Conservation (phyloP, 2,329 filamentous ascomycete genomes). For the Fusarium mexicanum region DNA sequence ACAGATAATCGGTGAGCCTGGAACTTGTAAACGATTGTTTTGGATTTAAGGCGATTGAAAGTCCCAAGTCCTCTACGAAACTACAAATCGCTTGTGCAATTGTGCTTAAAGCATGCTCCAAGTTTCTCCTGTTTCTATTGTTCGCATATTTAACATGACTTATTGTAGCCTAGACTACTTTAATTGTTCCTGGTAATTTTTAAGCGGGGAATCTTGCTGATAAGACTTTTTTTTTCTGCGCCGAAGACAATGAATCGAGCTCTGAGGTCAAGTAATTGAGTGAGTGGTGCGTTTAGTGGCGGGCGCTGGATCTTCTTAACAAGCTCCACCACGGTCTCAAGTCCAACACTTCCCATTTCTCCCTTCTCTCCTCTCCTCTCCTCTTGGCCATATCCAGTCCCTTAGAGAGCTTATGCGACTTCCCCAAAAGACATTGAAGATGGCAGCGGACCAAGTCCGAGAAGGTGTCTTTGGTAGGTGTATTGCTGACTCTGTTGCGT, state of each 20-base stretch:
- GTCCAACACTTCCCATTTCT: slow-evolving; percentile 16
- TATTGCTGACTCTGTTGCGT: slow-evolving; percentile 3
- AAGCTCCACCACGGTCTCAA: slow-evolving; percentile 23
- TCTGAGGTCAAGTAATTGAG: not conserved
- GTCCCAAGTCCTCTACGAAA: not conserved
- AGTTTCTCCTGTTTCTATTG: not conserved
- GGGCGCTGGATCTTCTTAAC: slow-evolving; percentile 23
- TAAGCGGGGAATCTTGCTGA: slow-evolving; percentile 25
- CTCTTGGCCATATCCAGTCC: slow-evolving; percentile 2
- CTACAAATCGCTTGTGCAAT: not conserved
- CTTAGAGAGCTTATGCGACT: slow-evolving; percentile 45
- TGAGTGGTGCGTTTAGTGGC: slow-evolving; percentile 12
- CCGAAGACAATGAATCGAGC: slow-evolving; percentile 1
- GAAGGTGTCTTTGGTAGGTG: slow-evolving; percentile 68
- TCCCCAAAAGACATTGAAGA: slow-evolving; percentile 53
- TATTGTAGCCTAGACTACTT: not conserved
- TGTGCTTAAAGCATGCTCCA: not conserved
- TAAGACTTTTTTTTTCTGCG: slow-evolving; percentile 26
- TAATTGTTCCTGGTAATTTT: slow-evolving; percentile 1
- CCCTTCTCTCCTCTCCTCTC: not conserved
- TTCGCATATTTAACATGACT: not conserved
- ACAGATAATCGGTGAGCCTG: not conserved
- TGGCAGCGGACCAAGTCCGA: slow-evolving; percentile 63
- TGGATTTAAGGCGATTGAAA: not conserved
- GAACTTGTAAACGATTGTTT: not conserved